Conservation (phyloP, 2,329 filamentous ascomycete species). For the Fonsecaea nubica region DNA sequence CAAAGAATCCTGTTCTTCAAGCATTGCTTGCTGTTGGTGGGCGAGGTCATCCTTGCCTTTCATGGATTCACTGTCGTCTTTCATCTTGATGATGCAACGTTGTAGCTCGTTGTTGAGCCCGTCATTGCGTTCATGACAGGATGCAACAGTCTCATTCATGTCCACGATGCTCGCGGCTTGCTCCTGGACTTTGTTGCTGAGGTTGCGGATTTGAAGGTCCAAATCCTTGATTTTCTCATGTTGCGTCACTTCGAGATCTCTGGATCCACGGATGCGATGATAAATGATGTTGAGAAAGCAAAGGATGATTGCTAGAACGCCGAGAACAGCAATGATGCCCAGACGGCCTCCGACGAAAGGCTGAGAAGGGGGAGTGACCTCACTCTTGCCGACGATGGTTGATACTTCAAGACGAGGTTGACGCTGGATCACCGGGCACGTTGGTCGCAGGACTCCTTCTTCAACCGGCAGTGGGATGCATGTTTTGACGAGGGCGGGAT, state of each 20-base stretch:
- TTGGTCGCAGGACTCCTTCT: constrained; percentile 11
- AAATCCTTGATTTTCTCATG: too few relatives aligned
- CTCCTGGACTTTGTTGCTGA: too few relatives aligned
- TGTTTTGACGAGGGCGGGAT: constrained; percentile 7
- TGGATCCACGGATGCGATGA: too few relatives aligned
- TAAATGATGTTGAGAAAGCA: not conserved
- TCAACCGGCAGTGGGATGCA: constrained; percentile 8
- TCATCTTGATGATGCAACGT: not conserved
- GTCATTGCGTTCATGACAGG: not conserved
- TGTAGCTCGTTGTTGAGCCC: not conserved
- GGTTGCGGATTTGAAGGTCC: too few relatives aligned
- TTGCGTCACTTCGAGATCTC: too few relatives aligned
- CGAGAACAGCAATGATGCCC: not conserved
- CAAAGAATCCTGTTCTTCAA: not conserved
- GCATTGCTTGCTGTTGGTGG: not conserved
- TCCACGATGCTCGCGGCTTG: too few relatives aligned
- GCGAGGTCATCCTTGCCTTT: not conserved
- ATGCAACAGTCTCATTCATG: not conserved
- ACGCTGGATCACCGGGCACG: constrained; percentile 18
- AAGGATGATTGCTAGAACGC: not conserved
- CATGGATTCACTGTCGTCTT: not conserved
- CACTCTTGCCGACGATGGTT: not conserved
- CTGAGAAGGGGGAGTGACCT: not conserved
- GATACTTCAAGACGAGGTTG: constrained; percentile 1
- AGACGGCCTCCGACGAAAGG: not conserved